These are phyloP conservation scores for Priceomyces medius DNA, from an alignment of 805 yeast genomes.

Conservation along the genomic window DNA sequence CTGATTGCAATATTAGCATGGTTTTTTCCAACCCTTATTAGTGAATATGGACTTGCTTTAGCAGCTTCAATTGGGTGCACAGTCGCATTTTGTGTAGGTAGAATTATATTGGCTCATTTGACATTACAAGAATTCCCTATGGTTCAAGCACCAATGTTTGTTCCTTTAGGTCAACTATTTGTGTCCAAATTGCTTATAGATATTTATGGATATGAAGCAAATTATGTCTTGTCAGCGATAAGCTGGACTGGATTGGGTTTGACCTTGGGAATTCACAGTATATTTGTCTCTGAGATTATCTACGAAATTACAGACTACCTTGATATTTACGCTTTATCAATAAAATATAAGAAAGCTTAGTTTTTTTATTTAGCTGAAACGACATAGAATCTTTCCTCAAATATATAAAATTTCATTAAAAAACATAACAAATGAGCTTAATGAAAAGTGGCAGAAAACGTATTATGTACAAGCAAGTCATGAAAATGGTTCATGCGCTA, in stretches of 20 bases:
- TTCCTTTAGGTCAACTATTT: constrained; percentile 55
- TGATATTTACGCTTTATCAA: constrained; percentile 82
- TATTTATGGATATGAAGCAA: constrained; percentile 39
- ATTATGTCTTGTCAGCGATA: constrained; percentile 47
- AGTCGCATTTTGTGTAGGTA: constrained; percentile 84
- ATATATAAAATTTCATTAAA: constrained; percentile 21
- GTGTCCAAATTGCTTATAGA: constrained; percentile 32
- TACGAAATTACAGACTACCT: constrained; percentile 75
- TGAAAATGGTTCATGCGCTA: constrained; percentile 16
- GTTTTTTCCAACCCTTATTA: constrained; percentile 52
- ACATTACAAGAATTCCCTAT: constrained; percentile 77
- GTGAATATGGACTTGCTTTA: constrained; percentile 51
- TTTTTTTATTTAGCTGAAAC: neutral
- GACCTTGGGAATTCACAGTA: constrained; percentile 63
- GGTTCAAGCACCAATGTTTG: constrained; percentile 64
- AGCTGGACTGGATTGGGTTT: constrained; percentile 68
- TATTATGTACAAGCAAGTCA: constrained; percentile 10
- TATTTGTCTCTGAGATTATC: constrained; percentile 75
- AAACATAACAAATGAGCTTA: constrained; percentile 1
- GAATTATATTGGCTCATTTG: constrained; percentile 84
- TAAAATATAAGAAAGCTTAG: constrained; percentile 68
- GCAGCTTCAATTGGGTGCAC: constrained; percentile 70
- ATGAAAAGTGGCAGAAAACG: neutral
- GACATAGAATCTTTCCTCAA: constrained; percentile 5
- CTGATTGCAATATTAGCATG: constrained; percentile 48